These are phyloP conservation scores for Aegilops umbellulata DNA, from an alignment of 176 grass and related monocot genomes.

Conservation along the genomic window DNA sequence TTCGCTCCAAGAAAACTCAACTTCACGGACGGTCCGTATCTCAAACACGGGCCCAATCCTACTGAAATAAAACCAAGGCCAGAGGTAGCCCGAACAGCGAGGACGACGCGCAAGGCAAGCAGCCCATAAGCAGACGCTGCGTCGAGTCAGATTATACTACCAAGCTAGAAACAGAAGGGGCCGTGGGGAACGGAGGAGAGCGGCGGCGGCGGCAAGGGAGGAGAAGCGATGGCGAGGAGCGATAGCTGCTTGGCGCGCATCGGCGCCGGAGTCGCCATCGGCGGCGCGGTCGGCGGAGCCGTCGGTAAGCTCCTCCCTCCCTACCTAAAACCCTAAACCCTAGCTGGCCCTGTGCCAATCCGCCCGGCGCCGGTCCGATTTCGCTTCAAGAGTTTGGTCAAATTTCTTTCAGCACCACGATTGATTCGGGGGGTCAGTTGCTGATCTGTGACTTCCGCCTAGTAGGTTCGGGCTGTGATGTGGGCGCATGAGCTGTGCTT, in stretches of 20 bases:
- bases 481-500: neutral
- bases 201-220: neutral
- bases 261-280: slow-evolving; percentile 65
- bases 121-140: slow-evolving; percentile 26
- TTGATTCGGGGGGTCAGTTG: neutral
- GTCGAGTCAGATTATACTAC: neutral
- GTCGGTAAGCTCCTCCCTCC: slow-evolving; percentile 47
- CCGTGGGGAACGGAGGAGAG: neutral
- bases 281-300: slow-evolving; percentile 79
- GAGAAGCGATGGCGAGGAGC: slow-evolving; percentile 41
- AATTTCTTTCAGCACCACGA: neutral
- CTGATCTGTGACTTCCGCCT: slow-evolving; percentile 1
- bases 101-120: neutral
- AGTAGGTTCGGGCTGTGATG: neutral
- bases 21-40: neutral
- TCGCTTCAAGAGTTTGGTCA: neutral
- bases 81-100: neutral
- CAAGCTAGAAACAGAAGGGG: neutral
- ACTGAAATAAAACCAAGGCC: neutral
- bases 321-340: slow-evolving; percentile 52
- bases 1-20: neutral
- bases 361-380: neutral
- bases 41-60: neutral
- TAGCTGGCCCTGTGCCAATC: neutral
- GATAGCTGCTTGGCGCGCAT: slow-evolving; percentile 77